Base-by-base conservation (phyloP, 352 stramenopile genomes). In the Phytopythium chamaehyphon region DNA sequence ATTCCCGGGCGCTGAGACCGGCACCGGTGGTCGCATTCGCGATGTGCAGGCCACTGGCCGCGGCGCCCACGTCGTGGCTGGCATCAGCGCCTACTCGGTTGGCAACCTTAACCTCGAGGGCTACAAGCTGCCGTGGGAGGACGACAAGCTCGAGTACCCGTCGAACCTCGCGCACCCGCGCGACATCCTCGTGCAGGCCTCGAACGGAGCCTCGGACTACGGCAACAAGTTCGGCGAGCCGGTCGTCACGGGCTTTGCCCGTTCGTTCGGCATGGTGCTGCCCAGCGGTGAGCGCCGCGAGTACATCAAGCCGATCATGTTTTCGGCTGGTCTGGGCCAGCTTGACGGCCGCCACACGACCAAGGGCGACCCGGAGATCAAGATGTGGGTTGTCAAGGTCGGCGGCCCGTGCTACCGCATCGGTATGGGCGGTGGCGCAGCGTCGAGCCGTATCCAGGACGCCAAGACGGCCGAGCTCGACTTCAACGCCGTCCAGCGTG, bases 291-390 rank as follows among this genome's bases (percentile, higher is more conserved):
- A 98, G 57, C 86, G 97, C 24, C 96, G 94, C 58, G 97, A 99
- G 66, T 99, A 98, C 89, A 96, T 99, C 55, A 99, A 99, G 76
- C 97, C 97, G 22, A 99, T 99, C 66, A 99, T 99, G 97, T 99
- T 99, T 61, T 98, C 95, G 43, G 96, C 96, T 6, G 97, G 97
- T 55, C 77, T 99, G 24, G 97, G 97, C 26, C 88, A 98, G 60
- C 76, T 99, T 28, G 96, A 99, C 61, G 91, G 69, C 19, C 68
- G 79, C 33, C 97, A 99, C 72, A 88, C 86, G 43, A 69, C 60
- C 16, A 99, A 99, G 76, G 96, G 91, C 11, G 86, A 93, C 54
- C 90, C 96, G 0, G 96, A 98, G 57, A 69, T 90, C 49, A 66
- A 84, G 42, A 99, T 99, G 96, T 91, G 96, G 55, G 95, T 99